Conservation (phyloP, 495 filamentous ascomycete genomes). For the Aspergillus sclerotiicarbonarius region DNA sequence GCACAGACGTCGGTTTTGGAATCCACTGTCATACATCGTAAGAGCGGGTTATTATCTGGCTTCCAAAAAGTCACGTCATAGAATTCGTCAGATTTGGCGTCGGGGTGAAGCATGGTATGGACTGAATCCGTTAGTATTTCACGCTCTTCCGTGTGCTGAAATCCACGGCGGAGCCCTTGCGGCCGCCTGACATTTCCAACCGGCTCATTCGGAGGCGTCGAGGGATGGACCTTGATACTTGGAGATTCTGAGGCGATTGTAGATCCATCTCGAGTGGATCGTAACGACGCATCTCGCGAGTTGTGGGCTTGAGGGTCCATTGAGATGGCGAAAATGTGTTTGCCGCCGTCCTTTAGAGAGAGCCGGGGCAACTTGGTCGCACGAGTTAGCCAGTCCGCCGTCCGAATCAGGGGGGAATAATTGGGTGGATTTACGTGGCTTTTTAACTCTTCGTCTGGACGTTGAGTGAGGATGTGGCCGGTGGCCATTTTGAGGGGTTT, state of each 20-base stretch:
- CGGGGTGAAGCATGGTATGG: not conserved
- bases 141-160: not conserved
- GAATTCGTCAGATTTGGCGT: not conserved
- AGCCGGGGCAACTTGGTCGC: not conserved
- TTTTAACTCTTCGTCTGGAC: not conserved
- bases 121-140: not conserved
- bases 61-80: not conserved
- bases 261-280: not conserved
- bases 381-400: not conserved
- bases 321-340: not conserved
- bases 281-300: too few species aligned
- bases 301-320: too few species aligned
- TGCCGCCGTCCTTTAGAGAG: not conserved
- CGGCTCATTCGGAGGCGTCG: not conserved
- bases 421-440: not conserved
- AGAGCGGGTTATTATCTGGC: not conserved
- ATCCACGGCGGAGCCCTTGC: not conserved
- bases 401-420: not conserved
- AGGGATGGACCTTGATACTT: not conserved
- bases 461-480: not conserved
- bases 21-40: not conserved
- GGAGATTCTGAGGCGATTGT: not conserved
- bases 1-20: constrained; percentile 4
- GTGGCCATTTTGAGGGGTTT: not conserved
- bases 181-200: not conserved